Evolutionary conservation across 768 basidiomycete genomes (phyloP), one percentile per base, ranked within the genome.

Genomic region (Leccinum incarnatum): DNA sequence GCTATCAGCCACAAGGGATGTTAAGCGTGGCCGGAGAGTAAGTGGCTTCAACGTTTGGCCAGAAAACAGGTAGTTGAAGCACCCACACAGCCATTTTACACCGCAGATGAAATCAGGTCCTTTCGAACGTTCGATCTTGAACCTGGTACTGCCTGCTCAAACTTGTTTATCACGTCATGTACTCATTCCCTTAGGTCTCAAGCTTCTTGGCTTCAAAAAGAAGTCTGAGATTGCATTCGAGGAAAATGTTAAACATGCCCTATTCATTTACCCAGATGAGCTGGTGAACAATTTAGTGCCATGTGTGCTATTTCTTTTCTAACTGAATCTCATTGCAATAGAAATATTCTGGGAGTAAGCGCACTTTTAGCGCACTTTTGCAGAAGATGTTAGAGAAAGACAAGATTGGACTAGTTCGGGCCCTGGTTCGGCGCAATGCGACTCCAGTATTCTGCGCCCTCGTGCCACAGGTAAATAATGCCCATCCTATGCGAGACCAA

Each of bases 241-340:
- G 69, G 93, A 98, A 69, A 96, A 95, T 64, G 74, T 97, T 67
- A 96, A 93, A 67, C 95, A 98, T 73, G 88, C 95, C 0, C 74
- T 84, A 49, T 98, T 98, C 71, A 83, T 98, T 56, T 92, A 93
- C 70, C 97, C 97, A 0, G 88, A 95, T 66, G 97, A 99, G 71
- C 76, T 83, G 75, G 96, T 93, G 62, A 55, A 81, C 71, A 5
- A 32, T 30, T 42, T 23, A 21, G 32, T 1, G 5, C 25, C 17
- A 12, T 15, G 7, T 14, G 17, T 17, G 36, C 51, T 9, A 14
- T 48, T 4, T n/a, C 10, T 5, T 36, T n/a, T 34, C 51, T 53
- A 17, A 47, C 21, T 11, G 14, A 47, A 19, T 9, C 6, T 8
- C 4, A 32, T 17, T 23, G 5, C n/a, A 37, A 17, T 37, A 91